phyloP scores from a whole-genome alignment of 2,329 filamentous ascomycete genomes.

The Cordyceps fumosorosea region DNA sequence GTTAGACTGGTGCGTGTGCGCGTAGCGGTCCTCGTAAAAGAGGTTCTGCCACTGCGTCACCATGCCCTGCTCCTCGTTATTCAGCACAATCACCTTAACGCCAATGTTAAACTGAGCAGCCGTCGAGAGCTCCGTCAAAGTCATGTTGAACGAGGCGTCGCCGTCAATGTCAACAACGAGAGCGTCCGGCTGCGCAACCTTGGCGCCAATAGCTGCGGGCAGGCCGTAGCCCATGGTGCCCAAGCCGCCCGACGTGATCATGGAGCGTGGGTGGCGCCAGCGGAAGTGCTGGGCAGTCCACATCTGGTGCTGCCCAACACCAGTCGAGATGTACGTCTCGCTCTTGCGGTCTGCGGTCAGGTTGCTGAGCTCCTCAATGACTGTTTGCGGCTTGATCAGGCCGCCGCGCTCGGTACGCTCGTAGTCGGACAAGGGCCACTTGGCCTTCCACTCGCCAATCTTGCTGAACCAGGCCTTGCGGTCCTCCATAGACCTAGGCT shows the following conservation, averaged over 20 bases:
- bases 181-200: constrained; percentile 69
- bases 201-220: constrained; percentile 89
- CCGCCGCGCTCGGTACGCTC: constrained; percentile 70
- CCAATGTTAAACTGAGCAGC: constrained; percentile 94
- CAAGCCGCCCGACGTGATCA: constrained; percentile 94
- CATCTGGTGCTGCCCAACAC: constrained; percentile 98
- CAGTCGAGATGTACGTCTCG: constrained; percentile 81
- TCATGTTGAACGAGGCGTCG: constrained; percentile 99
- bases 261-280: constrained; percentile 84
- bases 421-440: constrained; percentile 79
- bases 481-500: constrained; percentile 53
- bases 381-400: constrained; percentile 86
- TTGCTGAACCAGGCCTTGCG: constrained; percentile 82
- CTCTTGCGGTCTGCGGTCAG: constrained; percentile 75
- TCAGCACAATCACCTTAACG: constrained; percentile 88
- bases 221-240: constrained; percentile 87
- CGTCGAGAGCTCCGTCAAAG: constrained; percentile 87
- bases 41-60: constrained; percentile 94
- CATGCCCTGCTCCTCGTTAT: constrained; percentile 97
- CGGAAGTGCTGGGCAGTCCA: constrained; percentile 96
- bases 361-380: constrained; percentile 86
- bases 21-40: constrained; percentile 84
- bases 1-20: constrained; percentile 85
- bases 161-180: constrained; percentile 95
- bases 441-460: constrained; percentile 85